Evolutionary conservation across 495 filamentous ascomycete genomes (phyloP), one percentile per base, ranked within the genome.

Genomic region (Talaromyces liani): DNA sequence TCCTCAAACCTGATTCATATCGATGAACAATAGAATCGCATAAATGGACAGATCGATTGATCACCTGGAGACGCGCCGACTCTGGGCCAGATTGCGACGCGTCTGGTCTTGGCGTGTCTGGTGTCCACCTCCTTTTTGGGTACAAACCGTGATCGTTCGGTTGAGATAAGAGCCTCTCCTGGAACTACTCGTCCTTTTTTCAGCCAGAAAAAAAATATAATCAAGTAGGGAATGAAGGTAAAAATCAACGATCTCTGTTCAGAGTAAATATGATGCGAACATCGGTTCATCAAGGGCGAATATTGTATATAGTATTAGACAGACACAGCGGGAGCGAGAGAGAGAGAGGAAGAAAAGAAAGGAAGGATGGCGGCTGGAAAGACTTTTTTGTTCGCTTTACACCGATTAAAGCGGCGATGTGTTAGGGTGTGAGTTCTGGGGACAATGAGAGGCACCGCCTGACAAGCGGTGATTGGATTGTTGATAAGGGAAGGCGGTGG

Each of bases 351-450:
- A 60, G 65, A 65, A 64, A 58, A 63, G 63, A 64, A 66, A 67
- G 69, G 67, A 63, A 64, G 65, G 18, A 25, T 61, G 59, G 59
- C 34, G 41, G 22, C 33, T 33, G 68, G 63, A 45, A 67, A 67
- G 63, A 71, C 70, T 73, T 33, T 72, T 73, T 80, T 73, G 77
- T 77, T 81, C 79, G 75, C 66, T 72, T 70, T 66, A 65, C 65
- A 64, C 70, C 63, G 62, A 66, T 70, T 75, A 79, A 80, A 78
- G 77, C 72, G 70, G 72, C 75, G 65, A 75, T 67, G 71, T 69
- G 69, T 75, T 69, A 69, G 51, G 53, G 27, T 9, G 12, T 56
- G 22, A 56, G 53, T 56, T 56, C 68, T 69, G 65, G 68, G 29
- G 56, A 58, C 24, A 36, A 73, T 65, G 65, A 66, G 66, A 66